A percentile compares a stretch with the other conserved stretches of the same genome.
These are phyloP conservation scores for Podospora conica DNA, from an alignment of 495 filamentous ascomycete genomes.

Conservation along the genomic window DNA sequence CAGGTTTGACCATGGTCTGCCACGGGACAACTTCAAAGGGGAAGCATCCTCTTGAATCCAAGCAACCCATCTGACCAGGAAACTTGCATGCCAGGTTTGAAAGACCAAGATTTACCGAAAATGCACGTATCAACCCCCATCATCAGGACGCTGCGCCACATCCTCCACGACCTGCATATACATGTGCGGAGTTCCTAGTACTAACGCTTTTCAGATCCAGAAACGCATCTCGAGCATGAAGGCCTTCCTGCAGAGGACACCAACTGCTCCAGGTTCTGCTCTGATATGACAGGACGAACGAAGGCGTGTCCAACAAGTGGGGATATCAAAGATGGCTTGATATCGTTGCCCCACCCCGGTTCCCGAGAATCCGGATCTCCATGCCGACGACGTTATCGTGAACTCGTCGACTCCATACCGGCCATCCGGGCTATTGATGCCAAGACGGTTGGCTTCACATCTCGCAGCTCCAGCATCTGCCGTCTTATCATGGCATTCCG, in stretches of 20 bases:
- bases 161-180: not conserved
- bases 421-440: not conserved
- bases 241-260: not conserved
- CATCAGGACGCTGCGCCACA: not conserved
- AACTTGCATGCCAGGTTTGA: not conserved
- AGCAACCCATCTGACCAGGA: not conserved
- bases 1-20: not conserved
- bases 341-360: not conserved
- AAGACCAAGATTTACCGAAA: not conserved
- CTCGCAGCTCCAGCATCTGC: not conserved
- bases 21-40: not conserved
- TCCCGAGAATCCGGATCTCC: not conserved
- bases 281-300: not conserved
- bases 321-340: not conserved
- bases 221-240: not conserved
- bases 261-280: not conserved
- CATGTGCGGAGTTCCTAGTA: not conserved
- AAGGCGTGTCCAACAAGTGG: not conserved
- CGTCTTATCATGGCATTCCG: not conserved
- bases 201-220: not conserved
- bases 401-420: not conserved
- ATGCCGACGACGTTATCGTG: not conserved
- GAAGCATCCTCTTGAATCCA: not conserved
- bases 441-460: not conserved
- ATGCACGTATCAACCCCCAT: not conserved